Base-by-base conservation (phyloP, 495 filamentous ascomycete species). In the Pyronema omphalodes region DNA sequence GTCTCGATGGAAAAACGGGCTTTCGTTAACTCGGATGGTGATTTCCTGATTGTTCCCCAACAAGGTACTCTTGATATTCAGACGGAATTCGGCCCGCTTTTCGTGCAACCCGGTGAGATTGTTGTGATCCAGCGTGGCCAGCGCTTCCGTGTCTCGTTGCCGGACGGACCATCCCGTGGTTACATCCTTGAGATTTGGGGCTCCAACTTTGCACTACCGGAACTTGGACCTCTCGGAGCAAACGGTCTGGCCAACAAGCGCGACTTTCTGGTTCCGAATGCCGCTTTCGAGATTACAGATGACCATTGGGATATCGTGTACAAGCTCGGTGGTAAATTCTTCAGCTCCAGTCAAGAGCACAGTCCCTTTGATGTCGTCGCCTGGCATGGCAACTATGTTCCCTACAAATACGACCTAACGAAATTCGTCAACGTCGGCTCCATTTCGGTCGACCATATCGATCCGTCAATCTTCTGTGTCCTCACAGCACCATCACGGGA, bases 1-100 rank as follows among this genome's bases (percentile, higher is more conserved):
- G 81, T 77, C 61, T 80, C 82, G 52, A 94, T 94, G 87, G 34
- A 56, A 0, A 72, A 78, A 46, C 72, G 75, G 49, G 85, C 84
- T 0, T 93, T 88, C 65, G 91, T 87, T 68, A 86, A 81, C n/a
- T 81, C 84, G 0, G 86, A 93, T 61, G 86, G 86, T 0, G 86
- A 93, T 66, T 78, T 93, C 62, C 67, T 93, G 41, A 81, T 93
- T 57, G 85, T 93, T 8, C 76, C 78, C 0, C 86, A 91, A 65
- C 81, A 88, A 59, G 86, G 86, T n/a, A 77, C 77, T 29, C 71
- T 93, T 37, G 82, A 93, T 61, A 85, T 93, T 54, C 80, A 82
- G 58, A 41, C 86, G 0, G 86, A 93, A 67, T 67, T 89, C 23
- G 86, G 86, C 8, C 76, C 76, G 57, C 69, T 93, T 19, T 68